Base-by-base conservation (phyloP, 2,329 filamentous ascomycete species). In the Allantophomopsis lycopodina region DNA sequence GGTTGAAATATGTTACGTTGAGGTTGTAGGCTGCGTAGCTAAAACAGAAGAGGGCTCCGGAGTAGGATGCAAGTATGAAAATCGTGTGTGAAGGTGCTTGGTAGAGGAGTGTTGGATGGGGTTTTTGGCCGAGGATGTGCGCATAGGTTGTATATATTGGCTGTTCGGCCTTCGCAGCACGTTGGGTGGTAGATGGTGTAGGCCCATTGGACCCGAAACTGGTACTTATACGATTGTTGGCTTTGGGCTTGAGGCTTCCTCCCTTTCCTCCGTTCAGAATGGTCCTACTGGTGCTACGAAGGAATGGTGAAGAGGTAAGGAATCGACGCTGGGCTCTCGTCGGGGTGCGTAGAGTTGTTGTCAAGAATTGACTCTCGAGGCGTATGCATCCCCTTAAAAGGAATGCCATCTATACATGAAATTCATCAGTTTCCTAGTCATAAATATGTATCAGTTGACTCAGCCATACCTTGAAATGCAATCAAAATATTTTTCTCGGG, bases 51-150 rank as follows among this genome's bases (percentile, higher is more conserved):
- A 64, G 44, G 2, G 70, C 70, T 18, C 72, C 68, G 12, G 61
- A 55, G 56, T 78, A 77, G 52, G 73, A 73, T 35, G 72, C 70
- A 47, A 72, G 53, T 45, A 79, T 67, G 55, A 77, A 80, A 58
- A 68, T 66, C 41, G 70, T 69, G 50, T 83, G 77, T 1, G 76
- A 75, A 12, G 75, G 74, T 1, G 71, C 69, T 50, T 78, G 65
- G 61, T 82, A 85, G 34, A 85, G 63, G 3, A 71, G 57, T 7
- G 79, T 75, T 5, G 71, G 65, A 2, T 64, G 59, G n/a, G 65
- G 52, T 45, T 73, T 71, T 42, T 63, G 61, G 12, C 73, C 69
- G 31, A 84, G 65, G 43, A 41, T 49, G n/a, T 68, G 67, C 50
- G 67, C 65, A 58, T 69, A 76, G 40, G 59, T 64, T 49, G 61